phyloP scores from a whole-genome alignment of 176 grass and related monocot species.

The Oryza glumipatula region DNA sequence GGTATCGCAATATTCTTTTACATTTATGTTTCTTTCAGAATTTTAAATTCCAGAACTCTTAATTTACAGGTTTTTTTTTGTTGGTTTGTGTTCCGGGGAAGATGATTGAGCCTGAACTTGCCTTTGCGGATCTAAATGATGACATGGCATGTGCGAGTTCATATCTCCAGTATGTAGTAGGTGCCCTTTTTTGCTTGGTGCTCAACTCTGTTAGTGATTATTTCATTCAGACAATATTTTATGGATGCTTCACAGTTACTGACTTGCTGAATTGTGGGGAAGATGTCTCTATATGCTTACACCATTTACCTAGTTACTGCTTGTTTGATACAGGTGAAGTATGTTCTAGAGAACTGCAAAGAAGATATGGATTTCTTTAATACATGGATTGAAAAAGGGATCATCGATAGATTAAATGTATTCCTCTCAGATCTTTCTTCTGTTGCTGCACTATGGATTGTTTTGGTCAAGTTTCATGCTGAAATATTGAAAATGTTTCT shows the following conservation, averaged over 20 bases:
- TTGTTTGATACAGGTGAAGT: constrained; percentile 76
- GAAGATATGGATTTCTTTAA: constrained; percentile 99
- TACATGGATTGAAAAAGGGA: constrained; percentile 97
- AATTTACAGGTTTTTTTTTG: constrained; percentile 40
- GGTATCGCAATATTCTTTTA: constrained; percentile 61
- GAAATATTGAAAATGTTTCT: constrained; percentile 34
- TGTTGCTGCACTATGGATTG: constrained; percentile 13
- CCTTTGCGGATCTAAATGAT: constrained; percentile 98
- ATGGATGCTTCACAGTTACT: neutral
- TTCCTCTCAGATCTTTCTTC: constrained; percentile 31
- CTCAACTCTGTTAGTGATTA: constrained; percentile 14
- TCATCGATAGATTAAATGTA: constrained; percentile 91
- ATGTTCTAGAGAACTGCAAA: constrained; percentile 91
- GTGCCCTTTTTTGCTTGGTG: constrained; percentile 60
- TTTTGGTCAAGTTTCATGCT: constrained; percentile 28
- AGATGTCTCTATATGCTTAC: neutral
- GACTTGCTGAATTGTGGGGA: neutral
- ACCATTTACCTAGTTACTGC: constrained; percentile 29
- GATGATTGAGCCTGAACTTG: constrained; percentile 99
- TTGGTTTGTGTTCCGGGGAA: constrained; percentile 42
- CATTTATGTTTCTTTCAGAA: constrained; percentile 27
- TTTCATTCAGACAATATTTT: constrained; percentile 12
- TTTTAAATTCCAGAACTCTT: constrained; percentile 28
- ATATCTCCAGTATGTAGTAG: constrained; percentile 99
- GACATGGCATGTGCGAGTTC: constrained; percentile 99